These are phyloP conservation scores for Aspergillus novofumigatus DNA, from an alignment of 2,329 filamentous ascomycete genomes.

Conservation along the genomic window DNA sequence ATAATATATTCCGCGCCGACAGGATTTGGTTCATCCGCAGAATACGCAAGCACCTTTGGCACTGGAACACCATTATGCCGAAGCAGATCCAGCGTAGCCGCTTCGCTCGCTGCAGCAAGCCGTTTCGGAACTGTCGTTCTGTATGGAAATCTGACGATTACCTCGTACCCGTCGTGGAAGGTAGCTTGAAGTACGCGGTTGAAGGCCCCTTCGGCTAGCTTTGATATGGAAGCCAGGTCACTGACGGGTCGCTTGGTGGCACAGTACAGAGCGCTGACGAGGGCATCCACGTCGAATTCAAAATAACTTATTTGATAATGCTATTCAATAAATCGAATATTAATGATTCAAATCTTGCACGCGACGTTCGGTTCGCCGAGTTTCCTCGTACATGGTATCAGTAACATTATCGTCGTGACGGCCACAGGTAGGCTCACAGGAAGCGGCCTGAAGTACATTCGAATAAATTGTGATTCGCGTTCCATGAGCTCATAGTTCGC, in stretches of 20 bases:
- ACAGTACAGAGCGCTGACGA: background rate
- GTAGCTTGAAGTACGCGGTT: background rate
- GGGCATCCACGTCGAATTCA: background rate
- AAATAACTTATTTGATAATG: no score
- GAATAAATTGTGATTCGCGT: background rate
- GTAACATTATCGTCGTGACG: background rate
- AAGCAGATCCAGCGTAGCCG: background rate
- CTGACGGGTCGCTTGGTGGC: background rate
- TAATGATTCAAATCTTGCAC: no score
- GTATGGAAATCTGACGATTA: background rate
- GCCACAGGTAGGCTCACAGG: background rate
- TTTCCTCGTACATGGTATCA: background rate
- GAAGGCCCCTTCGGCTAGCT: background rate
- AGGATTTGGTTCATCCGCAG: constrained; percentile 27
- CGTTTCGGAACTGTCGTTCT: background rate
- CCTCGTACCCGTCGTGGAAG: background rate
- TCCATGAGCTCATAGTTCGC: background rate
- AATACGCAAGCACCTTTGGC: constrained; percentile 35
- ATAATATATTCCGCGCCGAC: constrained; percentile 39
- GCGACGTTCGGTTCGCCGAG: background rate
- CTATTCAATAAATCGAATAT: no score
- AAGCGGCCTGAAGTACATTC: background rate
- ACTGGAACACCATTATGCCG: constrained; percentile 28
- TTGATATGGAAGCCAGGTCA: background rate
- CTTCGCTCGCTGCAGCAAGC: background rate